A percentile compares a stretch with the other conserved stretches of the same genome.
Conservation (phyloP, 2,329 filamentous ascomycete species). For the Neofusicoccum ribis region DNA sequence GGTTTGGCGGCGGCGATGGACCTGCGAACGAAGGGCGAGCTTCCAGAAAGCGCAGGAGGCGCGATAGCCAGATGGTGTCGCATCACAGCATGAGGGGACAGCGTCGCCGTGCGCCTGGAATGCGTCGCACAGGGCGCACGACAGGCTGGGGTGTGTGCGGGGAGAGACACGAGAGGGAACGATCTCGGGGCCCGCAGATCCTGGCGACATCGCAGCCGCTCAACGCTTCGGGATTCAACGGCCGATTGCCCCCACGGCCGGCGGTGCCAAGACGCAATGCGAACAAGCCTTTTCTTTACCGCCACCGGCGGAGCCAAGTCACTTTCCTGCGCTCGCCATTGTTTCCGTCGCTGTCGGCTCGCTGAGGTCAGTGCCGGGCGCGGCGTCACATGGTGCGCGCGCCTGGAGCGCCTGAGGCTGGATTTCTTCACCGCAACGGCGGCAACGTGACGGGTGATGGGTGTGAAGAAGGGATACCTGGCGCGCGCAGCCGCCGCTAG, state of each 20-base stretch:
- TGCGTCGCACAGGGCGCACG: background rate
- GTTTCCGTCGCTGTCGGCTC: background rate
- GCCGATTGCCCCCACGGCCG: background rate
- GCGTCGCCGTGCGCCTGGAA: background rate
- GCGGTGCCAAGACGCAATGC: background rate
- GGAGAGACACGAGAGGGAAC: background rate
- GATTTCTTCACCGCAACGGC: background rate
- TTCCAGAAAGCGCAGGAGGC: background rate
- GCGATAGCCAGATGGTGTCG: background rate
- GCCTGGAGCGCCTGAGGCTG: background rate
- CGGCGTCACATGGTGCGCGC: background rate
- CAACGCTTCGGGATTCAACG: background rate
- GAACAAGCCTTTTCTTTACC: slow-evolving; percentile 3
- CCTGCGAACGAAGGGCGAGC: background rate
- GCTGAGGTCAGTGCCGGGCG: background rate
- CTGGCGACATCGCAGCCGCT: background rate
- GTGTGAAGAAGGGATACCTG: background rate
- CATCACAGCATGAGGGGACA: background rate
- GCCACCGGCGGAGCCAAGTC: too few relatives aligned
- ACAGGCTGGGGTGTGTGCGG: background rate
- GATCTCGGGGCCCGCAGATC: background rate
- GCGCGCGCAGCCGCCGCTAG: background rate
- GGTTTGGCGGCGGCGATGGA: background rate
- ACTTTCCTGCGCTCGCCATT: background rate
- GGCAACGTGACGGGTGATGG: background rate